These are phyloP conservation scores for Sordaria brevicollis DNA, from an alignment of 495 filamentous ascomycete genomes.

Conservation along the genomic window DNA sequence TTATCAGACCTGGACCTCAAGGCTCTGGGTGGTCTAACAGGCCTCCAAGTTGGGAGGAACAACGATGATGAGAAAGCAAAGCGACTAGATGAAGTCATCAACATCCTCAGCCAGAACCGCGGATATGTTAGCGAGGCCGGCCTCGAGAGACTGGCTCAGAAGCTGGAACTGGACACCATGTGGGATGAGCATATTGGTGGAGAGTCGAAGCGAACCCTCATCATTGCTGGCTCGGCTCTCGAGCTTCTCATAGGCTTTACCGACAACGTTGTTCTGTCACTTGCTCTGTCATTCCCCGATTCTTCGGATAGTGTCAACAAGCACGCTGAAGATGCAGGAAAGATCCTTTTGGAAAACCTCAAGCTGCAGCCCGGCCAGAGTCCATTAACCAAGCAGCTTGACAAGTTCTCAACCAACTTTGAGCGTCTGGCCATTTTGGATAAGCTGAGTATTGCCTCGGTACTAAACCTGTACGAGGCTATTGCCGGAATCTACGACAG, in stretches of 20 bases:
- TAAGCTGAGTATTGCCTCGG: slow-evolving; percentile 58
- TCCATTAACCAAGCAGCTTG: slow-evolving; percentile 50
- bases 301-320: slow-evolving; percentile 37
- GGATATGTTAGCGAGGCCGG: slow-evolving; percentile 68
- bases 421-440: slow-evolving; percentile 70
- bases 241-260: slow-evolving; percentile 43
- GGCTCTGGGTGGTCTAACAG: slow-evolving; percentile 18
- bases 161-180: slow-evolving; percentile 60
- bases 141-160: slow-evolving; percentile 62
- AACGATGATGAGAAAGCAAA: slow-evolving; percentile 50
- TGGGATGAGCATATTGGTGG: slow-evolving; percentile 49
- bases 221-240: slow-evolving; percentile 59
- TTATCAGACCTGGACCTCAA: slow-evolving; percentile 36
- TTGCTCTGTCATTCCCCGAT: slow-evolving; percentile 35
- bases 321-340: slow-evolving; percentile 37
- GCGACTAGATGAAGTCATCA: slow-evolving; percentile 44
- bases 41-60: slow-evolving; percentile 18
- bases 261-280: slow-evolving; percentile 39
- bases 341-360: slow-evolving; percentile 47
- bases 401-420: slow-evolving; percentile 69
- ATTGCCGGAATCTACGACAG: slow-evolving; percentile 68
- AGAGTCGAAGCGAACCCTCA: slow-evolving; percentile 44
- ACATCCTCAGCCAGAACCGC: slow-evolving; percentile 25
- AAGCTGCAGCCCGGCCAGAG: slow-evolving; percentile 33
- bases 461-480: slow-evolving; percentile 81